These are phyloP conservation scores for Lanmaoa pseudosensibilis DNA, from an alignment of 768 basidiomycete genomes.

Conservation along the genomic window DNA sequence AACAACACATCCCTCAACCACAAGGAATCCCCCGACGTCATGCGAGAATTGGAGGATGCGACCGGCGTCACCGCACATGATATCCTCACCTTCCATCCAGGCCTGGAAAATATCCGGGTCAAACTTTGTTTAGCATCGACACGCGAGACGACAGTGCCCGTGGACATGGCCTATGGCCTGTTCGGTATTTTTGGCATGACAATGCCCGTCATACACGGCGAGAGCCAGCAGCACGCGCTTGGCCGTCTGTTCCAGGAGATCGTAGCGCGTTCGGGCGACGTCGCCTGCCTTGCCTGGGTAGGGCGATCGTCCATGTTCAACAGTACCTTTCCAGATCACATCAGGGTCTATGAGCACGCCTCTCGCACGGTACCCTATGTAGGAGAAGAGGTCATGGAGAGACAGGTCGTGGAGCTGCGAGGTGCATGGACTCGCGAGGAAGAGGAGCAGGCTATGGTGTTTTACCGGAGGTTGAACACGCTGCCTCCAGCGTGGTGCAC, in stretches of 20 bases:
- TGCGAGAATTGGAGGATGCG: conserved; percentile 16
- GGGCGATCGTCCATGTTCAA: conserved; percentile 23
- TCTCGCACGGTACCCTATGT: conserved; percentile 4
- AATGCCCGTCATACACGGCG: conserved; percentile 17
- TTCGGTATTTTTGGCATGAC: conserved; percentile 22
- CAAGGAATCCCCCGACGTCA: conserved; percentile 14
- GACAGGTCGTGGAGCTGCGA: neutral
- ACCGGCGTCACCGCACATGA: conserved; percentile 4
- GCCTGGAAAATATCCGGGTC: conserved; percentile 3
- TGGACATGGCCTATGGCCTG: conserved; percentile 23
- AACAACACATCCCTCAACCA: conserved; percentile 13
- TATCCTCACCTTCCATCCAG: conserved; percentile 15
- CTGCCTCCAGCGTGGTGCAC: conserved; percentile 6
- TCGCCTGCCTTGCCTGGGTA: conserved; percentile 21
- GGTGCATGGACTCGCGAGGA: neutral
- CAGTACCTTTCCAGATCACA: conserved; percentile 19
- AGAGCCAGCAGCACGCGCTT: conserved; percentile 17
- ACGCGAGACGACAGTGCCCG: conserved; percentile 18
- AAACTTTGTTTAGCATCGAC: conserved; percentile 25
- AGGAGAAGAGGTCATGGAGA: conserved; percentile 7
- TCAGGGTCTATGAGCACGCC: conserved; percentile 11
- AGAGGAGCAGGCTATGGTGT: neutral
- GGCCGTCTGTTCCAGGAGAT: conserved; percentile 22
- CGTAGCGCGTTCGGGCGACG: conserved; percentile 19
- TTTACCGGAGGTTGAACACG: conserved; percentile 3